Conservation (phyloP, 2,329 filamentous ascomycete genomes). For the Xenosphaeropsis pyriputrescens region DNA sequence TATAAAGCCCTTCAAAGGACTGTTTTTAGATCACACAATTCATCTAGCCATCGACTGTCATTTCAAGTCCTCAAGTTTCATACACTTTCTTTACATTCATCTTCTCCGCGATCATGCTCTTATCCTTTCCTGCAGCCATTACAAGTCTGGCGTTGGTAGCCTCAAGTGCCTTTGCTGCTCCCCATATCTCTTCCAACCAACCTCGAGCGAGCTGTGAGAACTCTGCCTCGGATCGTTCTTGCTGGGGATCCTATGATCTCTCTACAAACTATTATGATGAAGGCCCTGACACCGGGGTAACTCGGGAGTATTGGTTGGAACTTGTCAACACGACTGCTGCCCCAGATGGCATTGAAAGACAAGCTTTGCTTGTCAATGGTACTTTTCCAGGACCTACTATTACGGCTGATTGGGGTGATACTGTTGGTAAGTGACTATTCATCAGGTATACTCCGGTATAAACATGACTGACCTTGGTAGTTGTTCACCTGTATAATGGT, state of each 20-base stretch:
- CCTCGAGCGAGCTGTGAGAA: background rate
- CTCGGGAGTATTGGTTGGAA: constrained; percentile 20
- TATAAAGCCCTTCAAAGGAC: too few species aligned
- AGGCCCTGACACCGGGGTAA: constrained; percentile 28
- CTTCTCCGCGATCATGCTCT: too few species aligned
- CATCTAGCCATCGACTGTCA: too few species aligned
- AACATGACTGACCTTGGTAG: background rate
- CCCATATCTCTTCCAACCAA: too few species aligned
- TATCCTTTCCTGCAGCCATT: too few species aligned
- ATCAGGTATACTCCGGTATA: background rate
- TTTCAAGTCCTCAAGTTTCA: too few species aligned
- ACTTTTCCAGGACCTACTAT: constrained; percentile 13
- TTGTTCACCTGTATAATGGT: constrained; percentile 12
- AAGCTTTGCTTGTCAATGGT: constrained; percentile 13
- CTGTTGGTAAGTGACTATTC: constrained; percentile 1
- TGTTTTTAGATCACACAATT: too few species aligned
- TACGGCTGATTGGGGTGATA: constrained; percentile 15
- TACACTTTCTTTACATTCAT: too few species aligned
- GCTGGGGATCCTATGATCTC: constrained; percentile 33
- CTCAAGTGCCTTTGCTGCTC: too few species aligned
- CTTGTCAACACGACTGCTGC: constrained; percentile 2
- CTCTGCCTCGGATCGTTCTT: constrained; percentile 9
- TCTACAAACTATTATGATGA: constrained; percentile 24
- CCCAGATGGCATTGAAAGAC: constrained; percentile 12
- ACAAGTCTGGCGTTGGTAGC: too few species aligned